Percentiles rank a stretch among this genome's conserved stretches.
phyloP scores from a whole-genome alignment of 2,329 filamentous ascomycete genomes.

The Cladosporium sp. region DNA sequence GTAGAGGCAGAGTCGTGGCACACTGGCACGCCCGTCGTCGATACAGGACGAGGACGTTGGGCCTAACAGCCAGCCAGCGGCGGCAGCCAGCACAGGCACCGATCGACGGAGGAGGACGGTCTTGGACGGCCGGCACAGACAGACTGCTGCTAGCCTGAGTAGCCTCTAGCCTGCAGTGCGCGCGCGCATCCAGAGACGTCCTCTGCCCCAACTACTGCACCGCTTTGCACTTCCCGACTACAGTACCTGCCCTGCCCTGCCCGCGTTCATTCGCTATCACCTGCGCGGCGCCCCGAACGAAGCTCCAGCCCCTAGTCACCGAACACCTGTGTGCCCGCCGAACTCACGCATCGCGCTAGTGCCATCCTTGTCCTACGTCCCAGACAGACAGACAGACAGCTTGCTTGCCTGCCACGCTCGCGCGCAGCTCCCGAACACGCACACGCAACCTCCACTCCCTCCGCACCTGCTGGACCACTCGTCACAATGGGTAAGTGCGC shows the following conservation, averaged over 20 bases:
- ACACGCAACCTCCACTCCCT: background rate
- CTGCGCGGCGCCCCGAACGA: slow-evolving; percentile 3
- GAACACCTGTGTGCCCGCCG: slow-evolving; percentile 8
- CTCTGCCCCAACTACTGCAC: slow-evolving; percentile 7
- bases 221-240: background rate
- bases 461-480: slow-evolving; percentile 9
- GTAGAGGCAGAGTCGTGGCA: slow-evolving; percentile 6
- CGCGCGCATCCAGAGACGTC: slow-evolving; percentile 1
- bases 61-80: background rate
- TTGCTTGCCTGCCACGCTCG: background rate
- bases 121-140: too few relatives aligned
- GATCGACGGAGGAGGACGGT: slow-evolving; percentile 1
- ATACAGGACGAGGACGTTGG: background rate
- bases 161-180: too few relatives aligned
- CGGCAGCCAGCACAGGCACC: background rate
- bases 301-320: slow-evolving; percentile 9
- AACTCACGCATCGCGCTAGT: slow-evolving; percentile 13
- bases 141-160: too few relatives aligned
- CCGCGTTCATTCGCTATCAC: slow-evolving; percentile 9
- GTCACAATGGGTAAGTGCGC: slow-evolving; percentile 20
- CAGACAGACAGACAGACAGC: slow-evolving; percentile 1
- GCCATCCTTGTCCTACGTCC: slow-evolving; percentile 4
- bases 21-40: background rate
- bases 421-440: slow-evolving; percentile 12
- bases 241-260: background rate